Evolutionary conservation across 139 green algal genomes (phyloP).

Genomic region (Pycnococcus provasolii): DNA sequence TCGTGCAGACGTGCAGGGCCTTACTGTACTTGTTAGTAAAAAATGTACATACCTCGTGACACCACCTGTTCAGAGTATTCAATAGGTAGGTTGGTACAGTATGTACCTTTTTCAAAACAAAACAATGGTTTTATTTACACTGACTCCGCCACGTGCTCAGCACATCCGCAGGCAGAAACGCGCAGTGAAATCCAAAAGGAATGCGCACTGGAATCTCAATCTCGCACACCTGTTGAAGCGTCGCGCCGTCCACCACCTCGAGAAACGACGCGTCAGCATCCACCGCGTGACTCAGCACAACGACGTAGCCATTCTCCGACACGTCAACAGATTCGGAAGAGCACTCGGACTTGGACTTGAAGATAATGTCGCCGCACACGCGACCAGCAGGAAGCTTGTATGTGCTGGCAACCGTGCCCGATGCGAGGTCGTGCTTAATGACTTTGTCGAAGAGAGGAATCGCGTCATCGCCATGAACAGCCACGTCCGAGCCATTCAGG

Average conservation of each 20-base stretch:
- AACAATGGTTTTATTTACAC: background rate
- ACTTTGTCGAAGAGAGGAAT: conserved; percentile 21
- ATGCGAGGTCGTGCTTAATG: conserved; percentile 23
- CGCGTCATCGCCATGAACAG: background rate
- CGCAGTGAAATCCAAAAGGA: conserved; percentile 24
- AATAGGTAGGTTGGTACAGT: too few species aligned
- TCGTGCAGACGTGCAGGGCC: too few species aligned
- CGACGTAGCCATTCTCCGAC: conserved; percentile 17
- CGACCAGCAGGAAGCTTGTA: conserved; percentile 9
- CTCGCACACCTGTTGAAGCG: background rate
- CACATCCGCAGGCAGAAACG: background rate
- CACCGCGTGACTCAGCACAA: conserved; percentile 17
- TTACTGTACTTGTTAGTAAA: too few species aligned
- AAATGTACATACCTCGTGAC: too few species aligned
- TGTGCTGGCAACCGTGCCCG: background rate
- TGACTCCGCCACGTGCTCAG: background rate
- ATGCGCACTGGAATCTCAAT: conserved; percentile 16
- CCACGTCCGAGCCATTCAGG: background rate
- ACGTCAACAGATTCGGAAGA: background rate
- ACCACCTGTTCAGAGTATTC: too few species aligned
- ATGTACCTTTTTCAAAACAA: background rate
- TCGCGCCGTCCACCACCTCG: conserved; percentile 6
- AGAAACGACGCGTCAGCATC: background rate
- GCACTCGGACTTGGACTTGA: conserved; percentile 1
- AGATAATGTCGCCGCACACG: conserved; percentile 23